phyloP scores from a whole-genome alignment of 768 basidiomycete species.

The Mycena maculata region DNA sequence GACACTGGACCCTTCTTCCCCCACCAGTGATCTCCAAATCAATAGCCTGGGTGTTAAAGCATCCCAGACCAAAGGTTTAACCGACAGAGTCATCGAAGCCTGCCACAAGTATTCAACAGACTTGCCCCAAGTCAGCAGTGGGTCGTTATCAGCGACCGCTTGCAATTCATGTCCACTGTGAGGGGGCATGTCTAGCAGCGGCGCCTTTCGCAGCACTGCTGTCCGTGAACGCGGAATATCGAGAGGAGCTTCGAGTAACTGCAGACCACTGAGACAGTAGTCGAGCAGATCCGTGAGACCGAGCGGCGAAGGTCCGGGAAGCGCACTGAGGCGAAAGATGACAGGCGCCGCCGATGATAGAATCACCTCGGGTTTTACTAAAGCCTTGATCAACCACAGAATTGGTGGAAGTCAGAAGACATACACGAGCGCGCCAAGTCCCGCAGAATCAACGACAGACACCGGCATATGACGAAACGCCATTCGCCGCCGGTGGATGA shows the following conservation, averaged over 20 bases:
- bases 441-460: conserved; percentile 57
- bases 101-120: conserved; percentile 69
- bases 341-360: conserved; percentile 42
- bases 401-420: conserved; percentile 29
- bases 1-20: conserved; percentile 47
- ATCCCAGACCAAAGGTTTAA: conserved; percentile 57
- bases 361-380: conserved; percentile 29
- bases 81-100: conserved; percentile 54
- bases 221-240: conserved; percentile 7
- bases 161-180: conserved; percentile 52
- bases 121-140: conserved; percentile 59
- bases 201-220: conserved; percentile 10
- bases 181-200: conserved; percentile 40
- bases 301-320: conserved; percentile 41
- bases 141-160: conserved; percentile 40
- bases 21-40: conserved; percentile 63
- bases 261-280: conserved; percentile 43
- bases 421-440: conserved; percentile 39
- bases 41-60: conserved; percentile 65
- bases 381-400: background rate
- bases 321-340: conserved; percentile 50
- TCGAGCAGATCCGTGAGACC: conserved; percentile 48
- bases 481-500: conserved; percentile 68
- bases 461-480: conserved; percentile 66
- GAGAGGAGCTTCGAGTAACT: conserved; percentile 37